Base-by-base conservation (phyloP, 768 basidiomycete genomes). In the Boletus barrowsii region DNA sequence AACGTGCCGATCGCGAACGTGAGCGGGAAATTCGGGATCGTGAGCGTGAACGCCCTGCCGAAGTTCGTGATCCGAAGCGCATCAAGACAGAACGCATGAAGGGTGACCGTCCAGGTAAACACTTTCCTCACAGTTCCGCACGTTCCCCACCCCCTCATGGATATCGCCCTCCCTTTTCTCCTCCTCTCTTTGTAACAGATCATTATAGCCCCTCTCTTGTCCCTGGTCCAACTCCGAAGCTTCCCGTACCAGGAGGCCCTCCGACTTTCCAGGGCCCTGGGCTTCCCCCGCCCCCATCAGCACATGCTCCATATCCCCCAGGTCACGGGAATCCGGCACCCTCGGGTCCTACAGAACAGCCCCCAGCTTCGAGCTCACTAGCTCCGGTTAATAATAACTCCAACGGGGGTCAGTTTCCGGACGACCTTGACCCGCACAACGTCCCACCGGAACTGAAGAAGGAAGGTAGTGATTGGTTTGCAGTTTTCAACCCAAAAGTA, bases 401-500 rank as follows among this genome's bases (percentile, higher is more conserved):
- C 20, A 70, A 65, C 29, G 67, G 65, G 10, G 62, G 58, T 52
- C 69, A 70, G 61, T 72, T 70, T 67, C 69, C 65, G 10, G 67
- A 72, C 24, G 66, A 64, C 55, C 71, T 72, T 20, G 69, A 72
- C 35, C 69, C 64, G 3, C 69, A 62, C 55, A 69, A 61, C 40
- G 71, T 70, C n/a, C 71, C 68, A 3, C 61, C 68, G 9, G 69
- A 71, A 55, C 41, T 65, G 48, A 65, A 73, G 55, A 85, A 82
- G 64, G 85, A 94, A 67, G 92, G 90, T 0, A 72, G 75, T 43
- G 93, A 95, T 65, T 96, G 93, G 93, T 89, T 91, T 65, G 90
- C 87, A 6, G 77, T 93, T 44, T 94, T 90, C 76, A 93, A 90
- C 66, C 84, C 87, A 40, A 86, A 86, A 65, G 83, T 84, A 54